Evolutionary conservation across 306 rosid genomes (phyloP), one percentile per base, ranked within the genome.

Genomic region (Fagus sylvatica): DNA sequence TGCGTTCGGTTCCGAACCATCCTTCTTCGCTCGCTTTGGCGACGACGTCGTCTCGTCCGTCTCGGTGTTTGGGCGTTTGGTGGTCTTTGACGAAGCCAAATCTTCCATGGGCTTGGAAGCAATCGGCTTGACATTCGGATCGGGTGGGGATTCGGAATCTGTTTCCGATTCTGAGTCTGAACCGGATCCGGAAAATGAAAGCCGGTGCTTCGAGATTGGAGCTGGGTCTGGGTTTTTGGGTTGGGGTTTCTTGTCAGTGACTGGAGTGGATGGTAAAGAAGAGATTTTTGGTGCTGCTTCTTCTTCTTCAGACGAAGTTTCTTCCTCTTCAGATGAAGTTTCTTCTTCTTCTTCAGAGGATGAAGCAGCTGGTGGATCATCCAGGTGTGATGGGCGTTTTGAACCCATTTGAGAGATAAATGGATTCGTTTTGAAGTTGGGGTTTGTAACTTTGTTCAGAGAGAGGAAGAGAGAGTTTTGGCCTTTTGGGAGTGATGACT

Each of bases 311-410:
- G 28, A 22, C 28, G 28, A 22, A 22, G 28, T 88, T 0, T 84
- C 87, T 22, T 60, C 89, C 19, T 79, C 90, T 4, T 79, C 77
- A 36, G 81, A 78, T 3, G 76, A 60, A 49, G 89, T 68, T 3
- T 89, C 78, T 40, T 69, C 66, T 5, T 79, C 85, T 46, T 78
- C 81, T 30, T 73, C 81, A 0, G 88, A 80, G 0, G 96, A 87
- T 49, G 93, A 82, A 61, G 92, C 92, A 0, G 96, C 84, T 28
- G 97, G 96, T 2, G 96, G 96, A 0, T 90, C 90, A 7, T 93
- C 92, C 5, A 90, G 78, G 15, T 87, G 91, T 22, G 96, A 85
- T 1, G 84, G 73, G 17, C 97, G 93, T 71, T 89, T 89, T n/a
- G 81, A 89, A 3, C 89, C 89, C 98, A 93, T 93, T 0, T 33